Evolutionary conservation across 768 basidiomycete species (phyloP), one percentile per base, ranked within the genome.

Genomic region (Lentinula sp.): DNA sequence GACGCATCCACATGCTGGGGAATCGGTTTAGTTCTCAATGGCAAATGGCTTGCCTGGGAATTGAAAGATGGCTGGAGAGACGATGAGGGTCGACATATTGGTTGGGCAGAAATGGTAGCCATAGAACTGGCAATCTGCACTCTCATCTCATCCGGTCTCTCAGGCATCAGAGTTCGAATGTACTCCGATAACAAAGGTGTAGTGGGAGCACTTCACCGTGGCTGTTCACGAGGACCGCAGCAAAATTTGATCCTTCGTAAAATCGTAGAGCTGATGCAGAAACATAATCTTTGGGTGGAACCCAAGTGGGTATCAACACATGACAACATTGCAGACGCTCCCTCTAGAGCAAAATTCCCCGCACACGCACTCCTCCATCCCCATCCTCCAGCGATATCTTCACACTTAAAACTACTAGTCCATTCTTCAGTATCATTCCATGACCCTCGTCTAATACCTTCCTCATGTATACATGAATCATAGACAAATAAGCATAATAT

Each of bases 51-150:
- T 0, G 73, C 79, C 0, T 81, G 77, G 80, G 64, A 68, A 32
- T 66, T 80, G 13, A 66, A 59, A 16, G 46, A 62, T 0, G 73
- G 73, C 6, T 76, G 75, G 73, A 63, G 66, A 15, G 28, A 15
- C 16, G 39, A 52, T 3, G 57, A 68, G 0, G 68, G 70, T 7
- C 49, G 74, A 6, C 66, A 74, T 58, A 81, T 78, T 20, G 73
- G 73, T 4, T 81, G 80, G 79, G 76, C 74, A 0, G 80, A 81
- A 64, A 74, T 79, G 68, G 72, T 76, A 0, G 79, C 76, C 0
- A 68, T 79, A 1, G 79, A 81, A 57, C 66, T 81, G 1, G 79
- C 76, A 0, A 35, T 81, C 0, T 70, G 68, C 1, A 68, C 73
- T 1, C 43, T 76, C 6, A 64, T 76, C 3, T 62, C 72, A 0